Evolutionary conservation across 257 asterid genomes (phyloP).

Genomic region (Henckelia pumila): DNA sequence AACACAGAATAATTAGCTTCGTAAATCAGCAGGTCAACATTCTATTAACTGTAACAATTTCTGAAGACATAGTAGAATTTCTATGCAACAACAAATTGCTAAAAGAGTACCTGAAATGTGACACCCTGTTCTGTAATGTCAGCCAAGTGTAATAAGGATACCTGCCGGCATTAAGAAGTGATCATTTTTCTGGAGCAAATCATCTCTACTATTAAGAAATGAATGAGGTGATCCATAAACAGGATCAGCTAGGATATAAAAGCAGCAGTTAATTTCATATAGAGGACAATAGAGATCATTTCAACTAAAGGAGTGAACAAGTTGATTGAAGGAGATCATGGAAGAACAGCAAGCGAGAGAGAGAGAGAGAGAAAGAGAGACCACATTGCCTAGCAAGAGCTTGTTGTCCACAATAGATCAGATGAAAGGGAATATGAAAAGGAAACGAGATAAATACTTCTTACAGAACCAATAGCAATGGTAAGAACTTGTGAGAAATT

Average conservation of each 20-base stretch:
- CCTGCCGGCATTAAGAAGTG: conserved; percentile 49
- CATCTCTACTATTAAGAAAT: conserved; percentile 7
- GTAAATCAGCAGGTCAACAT: background rate
- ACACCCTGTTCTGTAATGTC: conserved; percentile 96
- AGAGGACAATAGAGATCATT: background rate
- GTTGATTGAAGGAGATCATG: too few species aligned
- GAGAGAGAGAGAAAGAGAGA: too few species aligned
- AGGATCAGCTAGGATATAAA: too few species aligned
- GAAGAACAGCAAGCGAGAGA: too few species aligned
- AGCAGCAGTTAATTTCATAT: conserved; percentile 13
- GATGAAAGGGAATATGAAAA: too few species aligned
- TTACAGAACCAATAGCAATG: background rate
- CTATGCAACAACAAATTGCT: conserved; percentile 1
- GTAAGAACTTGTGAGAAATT: background rate
- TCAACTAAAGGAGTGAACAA: too few species aligned
- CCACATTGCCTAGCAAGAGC: too few species aligned
- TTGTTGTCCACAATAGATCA: background rate
- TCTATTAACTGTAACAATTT: conserved; percentile 1
- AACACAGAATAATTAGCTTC: background rate
- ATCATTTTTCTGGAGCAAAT: conserved; percentile 15
- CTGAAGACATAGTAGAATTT: background rate
- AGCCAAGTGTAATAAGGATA: conserved; percentile 92
- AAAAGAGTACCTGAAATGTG: conserved; percentile 80
- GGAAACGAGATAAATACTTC: too few species aligned
- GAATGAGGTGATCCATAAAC: background rate